Evolutionary conservation across 768 basidiomycete species (phyloP).

Genomic region (Rhizopogon rudus): DNA sequence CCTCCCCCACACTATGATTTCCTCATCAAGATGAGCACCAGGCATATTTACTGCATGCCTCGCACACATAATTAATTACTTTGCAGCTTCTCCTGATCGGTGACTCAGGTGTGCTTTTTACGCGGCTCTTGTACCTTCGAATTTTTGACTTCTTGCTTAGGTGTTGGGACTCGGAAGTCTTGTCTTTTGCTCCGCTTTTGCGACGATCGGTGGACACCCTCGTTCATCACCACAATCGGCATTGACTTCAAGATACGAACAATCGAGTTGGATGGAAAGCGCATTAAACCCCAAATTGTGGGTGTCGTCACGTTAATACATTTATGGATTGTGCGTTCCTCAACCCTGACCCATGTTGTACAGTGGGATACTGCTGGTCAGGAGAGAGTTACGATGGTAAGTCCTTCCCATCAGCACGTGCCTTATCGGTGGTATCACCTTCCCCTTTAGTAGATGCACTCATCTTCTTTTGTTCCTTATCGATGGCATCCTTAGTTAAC

Average conservation of each 20-base stretch:
- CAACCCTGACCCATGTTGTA: background rate
- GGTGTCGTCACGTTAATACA: background rate
- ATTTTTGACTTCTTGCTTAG: slow-evolving; percentile 30
- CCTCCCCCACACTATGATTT: slow-evolving; percentile 97
- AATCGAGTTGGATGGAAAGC: slow-evolving; percentile 96
- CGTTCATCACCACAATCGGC: slow-evolving; percentile 98
- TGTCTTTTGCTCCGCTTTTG: slow-evolving; percentile 95
- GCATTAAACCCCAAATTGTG: slow-evolving; percentile 97
- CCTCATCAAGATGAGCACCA: slow-evolving; percentile 72
- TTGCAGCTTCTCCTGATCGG: slow-evolving; percentile 88
- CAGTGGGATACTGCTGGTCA: slow-evolving; percentile 99
- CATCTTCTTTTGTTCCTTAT: too few relatives aligned
- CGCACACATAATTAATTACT: slow-evolving; percentile 6
- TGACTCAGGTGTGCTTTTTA: slow-evolving; percentile 66
- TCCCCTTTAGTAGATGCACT: too few relatives aligned
- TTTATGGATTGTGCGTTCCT: too few relatives aligned
- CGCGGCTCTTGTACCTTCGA: slow-evolving; percentile 2
- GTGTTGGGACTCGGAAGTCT: slow-evolving; percentile 97
- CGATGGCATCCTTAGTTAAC: too few relatives aligned
- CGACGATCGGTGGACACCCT: slow-evolving; percentile 99
- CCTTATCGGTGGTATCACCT: too few relatives aligned
- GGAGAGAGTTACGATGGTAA: slow-evolving; percentile 52
- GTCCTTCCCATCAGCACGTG: too few relatives aligned
- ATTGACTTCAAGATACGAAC: slow-evolving; percentile 99
- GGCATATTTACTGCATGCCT: background rate